Evolutionary conservation across 1,284 basidiomycete genomes (phyloP), one percentile per base, ranked within the genome.

Genomic region (Prillingera fragicola): DNA sequence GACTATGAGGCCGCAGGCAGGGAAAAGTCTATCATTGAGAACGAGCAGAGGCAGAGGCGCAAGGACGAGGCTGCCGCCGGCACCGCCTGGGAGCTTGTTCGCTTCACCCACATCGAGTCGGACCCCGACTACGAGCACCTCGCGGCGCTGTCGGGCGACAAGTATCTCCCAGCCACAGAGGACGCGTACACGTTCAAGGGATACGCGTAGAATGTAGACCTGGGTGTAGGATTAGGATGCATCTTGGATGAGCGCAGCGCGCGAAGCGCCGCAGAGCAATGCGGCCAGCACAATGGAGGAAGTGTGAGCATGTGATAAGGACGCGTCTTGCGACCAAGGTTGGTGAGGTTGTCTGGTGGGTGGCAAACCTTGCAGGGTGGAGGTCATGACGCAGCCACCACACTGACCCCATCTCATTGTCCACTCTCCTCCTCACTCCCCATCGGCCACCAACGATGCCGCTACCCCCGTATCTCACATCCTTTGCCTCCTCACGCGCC

Each of bases 1-100:
- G 87, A 97, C 67, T 97, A 90, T 65, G 94, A 97, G 39, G 71
- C 77, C n/a, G 94, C 95, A 3, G 85, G 84, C 57, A 76, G 73
- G 61, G 92, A 92, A 69, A 98, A 98, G 82, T 80, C 78, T 31
- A 78, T 81, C 69, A 92, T 98, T 50, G 94, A 97, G 86, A 95
- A 95, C 58, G 87, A 92, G 36, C 90, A 96, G 74, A 77, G 94
- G 47, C 87, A 92, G 70, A 78, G 81, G 69, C 77, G 94, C 57
- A 84, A 82, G 66, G 87, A 92, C 57, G 94, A 97, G 72, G 65
- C 66, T 9, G 82, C 84, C 1, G 80, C 76, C 14, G 84, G 81
- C 3, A 82, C 77, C 14, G 74, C 77, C 2, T 95, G 92, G 87
- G 64, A 80, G 57, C 70, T 85, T 55, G 83, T 81, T 68, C 84